These are phyloP conservation scores for Flaveria sonorensis DNA, from an alignment of 129 eudicot species.

Conservation along the genomic window DNA sequence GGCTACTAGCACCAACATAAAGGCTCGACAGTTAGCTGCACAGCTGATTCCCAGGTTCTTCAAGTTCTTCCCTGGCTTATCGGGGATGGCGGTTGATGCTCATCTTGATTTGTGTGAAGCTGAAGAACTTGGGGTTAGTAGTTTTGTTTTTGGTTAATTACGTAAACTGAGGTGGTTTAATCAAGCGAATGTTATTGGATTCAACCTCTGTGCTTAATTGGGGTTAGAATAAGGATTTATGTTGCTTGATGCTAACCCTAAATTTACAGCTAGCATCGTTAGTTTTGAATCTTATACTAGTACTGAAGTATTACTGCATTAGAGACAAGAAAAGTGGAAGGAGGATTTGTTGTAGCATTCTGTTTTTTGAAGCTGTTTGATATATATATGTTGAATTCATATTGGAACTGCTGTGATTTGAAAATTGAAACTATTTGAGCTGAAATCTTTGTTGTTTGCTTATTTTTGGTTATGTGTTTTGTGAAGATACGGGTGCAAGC, in stretches of 20 bases:
- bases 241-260: not conserved
- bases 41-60: conserved; percentile 89
- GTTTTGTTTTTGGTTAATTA: not conserved
- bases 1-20: conserved; percentile 60
- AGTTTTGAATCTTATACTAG: not conserved
- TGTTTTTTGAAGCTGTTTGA: not conserved
- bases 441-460: conserved; percentile 1
- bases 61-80: conserved; percentile 69
- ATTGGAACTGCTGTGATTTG: not conserved
- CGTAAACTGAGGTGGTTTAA: not conserved
- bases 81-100: conserved; percentile 65
- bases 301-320: not conserved
- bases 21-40: conserved; percentile 86
- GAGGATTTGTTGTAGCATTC: not conserved
- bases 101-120: conserved; percentile 95
- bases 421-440: not conserved
- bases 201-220: not conserved
- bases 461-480: conserved; percentile 9
- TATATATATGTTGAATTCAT: not conserved
- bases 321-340: not conserved
- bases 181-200: not conserved
- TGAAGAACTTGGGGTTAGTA: conserved; percentile 90
- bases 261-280: not conserved
- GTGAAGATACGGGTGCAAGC: conserved; percentile 78
- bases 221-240: not conserved